Percentiles rank a stretch among this genome's conserved stretches.
Evolutionary conservation across 257 asterid species (phyloP).

Genomic region (Solanum arcanum): DNA sequence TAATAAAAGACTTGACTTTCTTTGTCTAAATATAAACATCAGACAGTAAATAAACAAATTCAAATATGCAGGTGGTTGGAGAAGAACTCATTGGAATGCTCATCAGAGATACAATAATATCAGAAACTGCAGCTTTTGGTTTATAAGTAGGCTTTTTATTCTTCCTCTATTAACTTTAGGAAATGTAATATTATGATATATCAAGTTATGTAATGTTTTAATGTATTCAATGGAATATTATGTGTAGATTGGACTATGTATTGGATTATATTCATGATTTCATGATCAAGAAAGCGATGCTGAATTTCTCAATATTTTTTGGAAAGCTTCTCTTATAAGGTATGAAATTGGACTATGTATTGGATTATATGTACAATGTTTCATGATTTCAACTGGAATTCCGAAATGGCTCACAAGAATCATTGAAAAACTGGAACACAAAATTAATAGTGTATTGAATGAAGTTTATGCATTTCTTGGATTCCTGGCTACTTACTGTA

Average conservation of each 20-base stretch:
- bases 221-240: not conserved
- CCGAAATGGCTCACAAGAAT: not conserved
- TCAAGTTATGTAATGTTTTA: not conserved
- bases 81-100: not conserved
- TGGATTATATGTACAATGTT: too few relatives aligned
- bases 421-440: not conserved
- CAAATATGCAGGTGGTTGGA: not conserved
- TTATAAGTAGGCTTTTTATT: not conserved
- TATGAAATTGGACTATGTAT: too few relatives aligned
- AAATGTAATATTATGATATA: not conserved
- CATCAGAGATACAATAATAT: not conserved
- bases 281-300: not conserved
- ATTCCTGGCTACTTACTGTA: too few relatives aligned
- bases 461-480: too few relatives aligned
- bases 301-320: not conserved
- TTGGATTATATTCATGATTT: too few relatives aligned
- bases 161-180: too few relatives aligned
- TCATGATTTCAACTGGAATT: too few relatives aligned
- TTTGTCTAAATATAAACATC: not conserved
- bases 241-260: not conserved
- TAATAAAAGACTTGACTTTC: not conserved
- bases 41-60: not conserved
- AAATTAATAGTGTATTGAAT: too few relatives aligned
- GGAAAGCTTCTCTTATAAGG: too few relatives aligned
- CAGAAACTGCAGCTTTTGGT: not conserved